Evolutionary conservation across 2,329 filamentous ascomycete genomes (phyloP).

Genomic region (Fusarium torreyae): DNA sequence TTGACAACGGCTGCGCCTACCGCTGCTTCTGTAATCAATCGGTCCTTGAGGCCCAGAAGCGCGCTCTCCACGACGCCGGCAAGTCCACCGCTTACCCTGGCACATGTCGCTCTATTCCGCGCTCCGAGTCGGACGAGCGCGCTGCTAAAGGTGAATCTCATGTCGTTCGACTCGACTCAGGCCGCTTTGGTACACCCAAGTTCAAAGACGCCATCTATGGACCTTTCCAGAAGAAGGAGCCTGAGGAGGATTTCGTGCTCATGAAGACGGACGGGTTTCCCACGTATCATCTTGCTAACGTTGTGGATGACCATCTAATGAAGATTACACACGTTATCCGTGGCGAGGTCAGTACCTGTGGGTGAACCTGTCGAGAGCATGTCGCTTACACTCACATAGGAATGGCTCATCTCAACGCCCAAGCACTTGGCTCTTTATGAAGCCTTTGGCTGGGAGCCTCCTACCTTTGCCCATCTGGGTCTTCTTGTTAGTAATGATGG

Average conservation of each 20-base stretch:
- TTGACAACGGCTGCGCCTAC: constrained; percentile 83
- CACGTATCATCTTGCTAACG: constrained; percentile 97
- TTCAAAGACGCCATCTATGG: constrained; percentile 89
- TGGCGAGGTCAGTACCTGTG: constrained; percentile 72
- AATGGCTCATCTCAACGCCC: constrained; percentile 97
- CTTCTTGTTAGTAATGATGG: constrained; percentile 78
- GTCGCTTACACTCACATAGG: constrained; percentile 60
- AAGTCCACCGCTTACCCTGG: constrained; percentile 68
- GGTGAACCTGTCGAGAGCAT: neutral
- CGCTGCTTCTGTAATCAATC: constrained; percentile 91
- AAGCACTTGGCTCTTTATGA: constrained; percentile 79
- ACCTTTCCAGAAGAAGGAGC: constrained; percentile 67
- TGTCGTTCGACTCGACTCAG: constrained; percentile 82
- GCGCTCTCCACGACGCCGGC: constrained; percentile 69
- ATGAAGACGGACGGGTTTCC: constrained; percentile 93
- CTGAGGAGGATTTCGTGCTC: constrained; percentile 86
- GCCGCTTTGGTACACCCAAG: constrained; percentile 67
- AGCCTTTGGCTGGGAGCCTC: constrained; percentile 81
- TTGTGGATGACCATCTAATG: constrained; percentile 97
- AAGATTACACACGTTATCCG: constrained; percentile 95
- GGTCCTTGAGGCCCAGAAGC: constrained; percentile 77
- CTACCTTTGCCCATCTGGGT: constrained; percentile 85
- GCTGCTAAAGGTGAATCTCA: constrained; percentile 79
- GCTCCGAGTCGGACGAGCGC: constrained; percentile 78
- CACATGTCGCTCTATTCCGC: constrained; percentile 78